These are phyloP conservation scores for Trichoderma citrinoviride DNA, from an alignment of 2,329 filamentous ascomycete genomes.

Conservation along the genomic window DNA sequence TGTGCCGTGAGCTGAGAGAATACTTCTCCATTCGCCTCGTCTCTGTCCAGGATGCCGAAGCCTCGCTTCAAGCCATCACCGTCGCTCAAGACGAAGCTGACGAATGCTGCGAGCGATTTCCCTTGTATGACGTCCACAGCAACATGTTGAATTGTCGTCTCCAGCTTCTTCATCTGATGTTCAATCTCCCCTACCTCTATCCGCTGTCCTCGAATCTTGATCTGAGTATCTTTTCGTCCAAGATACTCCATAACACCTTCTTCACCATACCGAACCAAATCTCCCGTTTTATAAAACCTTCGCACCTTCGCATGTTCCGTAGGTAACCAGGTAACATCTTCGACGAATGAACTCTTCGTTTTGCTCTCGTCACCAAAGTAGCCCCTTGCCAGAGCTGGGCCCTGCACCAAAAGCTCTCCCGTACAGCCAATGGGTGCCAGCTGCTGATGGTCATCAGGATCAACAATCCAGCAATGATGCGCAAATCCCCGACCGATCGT, in stretches of 20 bases:
- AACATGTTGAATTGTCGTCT: conserved; percentile 1
- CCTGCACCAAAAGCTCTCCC: conserved; percentile 29
- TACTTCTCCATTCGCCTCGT: neutral
- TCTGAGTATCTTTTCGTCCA: conserved; percentile 9
- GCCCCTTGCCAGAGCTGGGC: conserved; percentile 24
- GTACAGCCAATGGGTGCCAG: conserved; percentile 26
- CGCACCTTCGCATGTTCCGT: neutral
- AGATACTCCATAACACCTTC: conserved; percentile 12
- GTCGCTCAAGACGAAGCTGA: neutral
- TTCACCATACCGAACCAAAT: conserved; percentile 1
- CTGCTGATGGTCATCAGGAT: conserved; percentile 23
- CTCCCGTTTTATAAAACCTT: conserved; percentile 12
- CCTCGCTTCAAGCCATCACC: neutral
- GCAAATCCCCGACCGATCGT: conserved; percentile 18
- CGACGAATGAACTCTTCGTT: conserved; percentile 23
- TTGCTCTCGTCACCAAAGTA: conserved; percentile 27
- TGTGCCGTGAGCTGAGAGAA: neutral
- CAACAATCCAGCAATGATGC: conserved; percentile 25
- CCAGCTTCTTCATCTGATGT: conserved; percentile 7
- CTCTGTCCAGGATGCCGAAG: neutral
- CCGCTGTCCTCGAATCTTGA: conserved; percentile 16
- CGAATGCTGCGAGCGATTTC: neutral
- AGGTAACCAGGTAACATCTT: conserved; percentile 5
- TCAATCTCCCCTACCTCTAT: conserved; percentile 17
- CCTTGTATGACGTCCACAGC: neutral